Base-by-base conservation (phyloP, 805 yeast species). In the Saccharomycopsis fermentans region DNA sequence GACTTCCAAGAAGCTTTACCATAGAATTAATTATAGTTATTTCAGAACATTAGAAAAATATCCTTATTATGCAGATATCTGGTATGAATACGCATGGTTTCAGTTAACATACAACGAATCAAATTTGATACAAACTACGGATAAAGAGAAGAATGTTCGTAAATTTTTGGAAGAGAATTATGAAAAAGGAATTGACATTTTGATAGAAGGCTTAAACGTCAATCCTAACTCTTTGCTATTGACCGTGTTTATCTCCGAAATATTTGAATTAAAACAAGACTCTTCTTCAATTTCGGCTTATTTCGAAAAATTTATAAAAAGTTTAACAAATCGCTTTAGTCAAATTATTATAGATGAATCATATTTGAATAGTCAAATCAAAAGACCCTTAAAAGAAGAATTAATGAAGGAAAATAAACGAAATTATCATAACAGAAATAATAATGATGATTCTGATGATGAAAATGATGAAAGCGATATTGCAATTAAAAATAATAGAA, bases 201-300 rank as follows among this genome's bases (percentile, higher is more conserved):
- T 89, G 48, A 70, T 68, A 16, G 77, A 78, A 56, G 88, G 88
- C 1, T 65, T 86, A 6, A 63, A 69, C 32, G 78, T 87, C 21
- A 89, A 87, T 68, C 92, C 96, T 3, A 73, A 73, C 53, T 86
- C 96, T 57, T 78, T 83, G 58, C 72, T 89, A 16, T 71, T 92
- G 54, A 76, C 84, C 14, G 82, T 83, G 64, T 81, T 82, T 63
- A 70, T 86, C 50, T 83, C 91, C 1, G 96, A 87, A 66, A 69
- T 80, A 36, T 80, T 79, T 65, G 97, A 92, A 70, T 70, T 77
- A 21, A 81, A 79, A 27, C 75, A 74, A 48, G 77, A 82, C 24
- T 67, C 73, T 17, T 77, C 77, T 1, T 77, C 77, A 29, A 80
- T 88, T 6, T 77, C 76, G 54, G 72, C 71, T 27, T 72, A 74